Evolutionary conservation across 805 yeast species (phyloP), one percentile per base, ranked within the genome.

Genomic region (Lachancea sp.): DNA sequence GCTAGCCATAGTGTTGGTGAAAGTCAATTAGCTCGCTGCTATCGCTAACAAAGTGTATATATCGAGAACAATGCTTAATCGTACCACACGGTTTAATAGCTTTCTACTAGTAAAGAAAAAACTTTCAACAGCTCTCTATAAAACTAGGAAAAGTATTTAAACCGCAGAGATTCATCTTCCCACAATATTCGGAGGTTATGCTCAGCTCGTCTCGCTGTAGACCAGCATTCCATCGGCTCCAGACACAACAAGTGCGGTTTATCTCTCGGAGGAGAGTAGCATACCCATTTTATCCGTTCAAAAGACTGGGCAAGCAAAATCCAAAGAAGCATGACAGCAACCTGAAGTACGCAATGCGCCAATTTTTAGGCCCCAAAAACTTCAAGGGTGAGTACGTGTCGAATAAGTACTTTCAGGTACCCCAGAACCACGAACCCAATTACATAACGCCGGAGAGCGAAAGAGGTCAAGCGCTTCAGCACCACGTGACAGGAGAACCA

Each of bases 281-380:
- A 2, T 76, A 76, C 50, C 80, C 80, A 8, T 60, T 61, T 31
- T 75, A 73, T 49, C 70, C 71, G n/a, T 68, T 65, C 43, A 64
- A 69, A 40, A 66, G 66, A 44, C 50, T 65, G 45, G 62, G 64
- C n/a, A 63, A 61, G 52, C 60, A 60, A 47, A 67, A 60, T 52
- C 68, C 67, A 44, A 61, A 48, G 56, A 60, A 45, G 36, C 71
- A 68, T 46, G 71, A 69, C 38, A 71, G 83, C 7, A 75, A 73
- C 43, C 69, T 82, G 56, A 75, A 75, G 52, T 70, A 75, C 58
- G 77, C 78, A 29, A 68, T 87, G 74, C 75, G 77, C 49, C 76
- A 72, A 48, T 88, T 86, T 65, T 67, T 88, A 42, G 97, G 97
- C 2, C 90, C 90, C 28, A 76, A 71, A 59, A 87, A 86, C 63